Conservation (phyloP, 2,329 filamentous ascomycete genomes). For the Ascochyta koolunga region DNA sequence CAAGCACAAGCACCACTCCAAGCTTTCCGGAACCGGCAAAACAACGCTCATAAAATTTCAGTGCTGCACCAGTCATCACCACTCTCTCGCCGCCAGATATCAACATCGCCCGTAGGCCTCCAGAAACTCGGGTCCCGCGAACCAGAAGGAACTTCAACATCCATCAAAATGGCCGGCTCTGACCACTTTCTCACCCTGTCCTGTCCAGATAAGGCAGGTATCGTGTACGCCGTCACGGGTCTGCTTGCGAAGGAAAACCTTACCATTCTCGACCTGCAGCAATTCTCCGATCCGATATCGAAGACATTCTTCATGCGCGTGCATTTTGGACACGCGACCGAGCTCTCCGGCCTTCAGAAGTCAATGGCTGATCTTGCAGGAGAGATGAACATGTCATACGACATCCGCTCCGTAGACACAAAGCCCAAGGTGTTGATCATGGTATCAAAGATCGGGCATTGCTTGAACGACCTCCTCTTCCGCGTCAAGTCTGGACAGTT, state of each 20-base stretch:
- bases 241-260: slow-evolving; percentile 74
- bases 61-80: slow-evolving; percentile 28
- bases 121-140: slow-evolving; percentile 30
- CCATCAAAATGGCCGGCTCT: slow-evolving; percentile 35
- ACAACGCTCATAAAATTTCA: slow-evolving; percentile 37
- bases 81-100: slow-evolving; percentile 22
- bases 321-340: slow-evolving; percentile 70
- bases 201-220: slow-evolving; percentile 83
- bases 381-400: slow-evolving; percentile 72
- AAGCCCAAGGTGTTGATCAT: slow-evolving; percentile 83
- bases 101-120: slow-evolving; percentile 23
- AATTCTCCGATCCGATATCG: slow-evolving; percentile 78
- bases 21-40: slow-evolving; percentile 41
- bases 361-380: slow-evolving; percentile 67
- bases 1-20: slow-evolving; percentile 23
- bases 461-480: slow-evolving; percentile 83
- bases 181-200: slow-evolving; percentile 70
- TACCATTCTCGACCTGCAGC: slow-evolving; percentile 84
- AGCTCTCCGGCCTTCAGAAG: slow-evolving; percentile 55
- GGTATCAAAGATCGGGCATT: slow-evolving; percentile 89
- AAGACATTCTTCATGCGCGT: slow-evolving; percentile 88
- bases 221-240: slow-evolving; percentile 82
- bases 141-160: slow-evolving; percentile 33
- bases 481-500: slow-evolving; percentile 76
- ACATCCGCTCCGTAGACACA: slow-evolving; percentile 69